phyloP scores from a whole-genome alignment of 805 yeast species.

The Ogataea paraovalis region DNA sequence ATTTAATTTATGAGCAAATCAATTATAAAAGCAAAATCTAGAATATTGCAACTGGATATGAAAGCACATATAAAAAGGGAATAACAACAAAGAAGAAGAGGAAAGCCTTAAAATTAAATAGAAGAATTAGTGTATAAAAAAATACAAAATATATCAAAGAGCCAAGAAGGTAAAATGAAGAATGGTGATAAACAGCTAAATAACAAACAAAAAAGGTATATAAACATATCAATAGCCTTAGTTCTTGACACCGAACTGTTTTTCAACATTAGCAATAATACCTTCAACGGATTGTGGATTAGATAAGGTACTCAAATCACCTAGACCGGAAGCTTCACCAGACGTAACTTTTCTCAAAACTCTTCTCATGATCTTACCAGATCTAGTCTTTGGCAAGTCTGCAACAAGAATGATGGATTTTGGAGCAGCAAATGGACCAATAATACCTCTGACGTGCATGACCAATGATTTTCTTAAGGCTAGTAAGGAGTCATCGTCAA shows the following conservation, averaged over 20 bases:
- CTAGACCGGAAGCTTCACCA: constrained; percentile 89
- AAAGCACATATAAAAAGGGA: neutral
- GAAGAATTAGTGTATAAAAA: neutral
- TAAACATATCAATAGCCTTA: constrained; percentile 4
- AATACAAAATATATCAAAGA: neutral
- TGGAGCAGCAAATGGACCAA: constrained; percentile 96
- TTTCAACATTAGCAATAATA: constrained; percentile 64
- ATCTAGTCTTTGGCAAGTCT: constrained; percentile 96
- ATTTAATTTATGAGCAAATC: neutral
- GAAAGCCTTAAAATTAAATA: neutral
- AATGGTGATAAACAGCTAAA: neutral
- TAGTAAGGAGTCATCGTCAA: constrained; percentile 43
- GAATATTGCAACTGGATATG: neutral
- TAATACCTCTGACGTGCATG: constrained; percentile 84
- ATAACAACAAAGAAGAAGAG: neutral
- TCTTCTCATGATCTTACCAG: constrained; percentile 99
- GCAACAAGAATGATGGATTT: constrained; percentile 74
- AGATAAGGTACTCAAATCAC: constrained; percentile 85
- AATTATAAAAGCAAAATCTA: neutral
- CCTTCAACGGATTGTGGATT: constrained; percentile 82
- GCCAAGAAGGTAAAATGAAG: neutral
- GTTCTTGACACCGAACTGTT: constrained; percentile 36
- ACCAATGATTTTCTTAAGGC: constrained; percentile 70
- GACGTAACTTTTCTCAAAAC: constrained; percentile 88
- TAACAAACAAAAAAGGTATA: neutral